phyloP scores from a whole-genome alignment of 176 grass and related monocot species.

The Zoysia pacifica region DNA sequence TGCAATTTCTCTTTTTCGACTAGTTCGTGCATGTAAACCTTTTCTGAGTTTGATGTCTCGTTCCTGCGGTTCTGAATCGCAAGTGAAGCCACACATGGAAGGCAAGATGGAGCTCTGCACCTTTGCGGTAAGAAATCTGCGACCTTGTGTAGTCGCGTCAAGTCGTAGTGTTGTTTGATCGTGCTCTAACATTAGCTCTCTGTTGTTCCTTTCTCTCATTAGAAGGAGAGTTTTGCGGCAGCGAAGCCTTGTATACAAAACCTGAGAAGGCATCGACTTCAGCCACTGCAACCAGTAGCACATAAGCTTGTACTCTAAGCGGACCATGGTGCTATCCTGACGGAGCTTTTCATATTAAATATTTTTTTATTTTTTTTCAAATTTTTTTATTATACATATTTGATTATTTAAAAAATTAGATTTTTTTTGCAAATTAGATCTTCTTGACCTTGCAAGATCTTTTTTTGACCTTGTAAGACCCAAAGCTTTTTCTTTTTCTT shows the following conservation, averaged over 20 bases:
- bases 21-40: background rate
- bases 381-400: too few species aligned
- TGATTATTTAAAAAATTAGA: rapidly evolving
- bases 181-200: background rate
- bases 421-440: slow-evolving; percentile 48
- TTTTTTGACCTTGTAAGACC: slow-evolving; percentile 99
- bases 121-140: slow-evolving; percentile 17
- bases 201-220: slow-evolving; percentile 10
- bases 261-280: background rate
- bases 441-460: slow-evolving; percentile 99
- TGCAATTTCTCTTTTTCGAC: slow-evolving; percentile 19
- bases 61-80: slow-evolving; percentile 7
- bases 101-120: background rate
- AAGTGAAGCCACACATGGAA: slow-evolving; percentile 16
- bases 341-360: slow-evolving; percentile 62
- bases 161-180: background rate
- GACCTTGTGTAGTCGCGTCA: too few species aligned
- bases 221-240: slow-evolving; percentile 15
- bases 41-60: background rate
- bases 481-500: background rate
- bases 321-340: slow-evolving; percentile 58
- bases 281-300: background rate
- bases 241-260: background rate
- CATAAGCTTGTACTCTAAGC: background rate
- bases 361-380: background rate